Conservation (phyloP, 192 early-diverging fungal species). For the Gaertneriomyces sp. region DNA sequence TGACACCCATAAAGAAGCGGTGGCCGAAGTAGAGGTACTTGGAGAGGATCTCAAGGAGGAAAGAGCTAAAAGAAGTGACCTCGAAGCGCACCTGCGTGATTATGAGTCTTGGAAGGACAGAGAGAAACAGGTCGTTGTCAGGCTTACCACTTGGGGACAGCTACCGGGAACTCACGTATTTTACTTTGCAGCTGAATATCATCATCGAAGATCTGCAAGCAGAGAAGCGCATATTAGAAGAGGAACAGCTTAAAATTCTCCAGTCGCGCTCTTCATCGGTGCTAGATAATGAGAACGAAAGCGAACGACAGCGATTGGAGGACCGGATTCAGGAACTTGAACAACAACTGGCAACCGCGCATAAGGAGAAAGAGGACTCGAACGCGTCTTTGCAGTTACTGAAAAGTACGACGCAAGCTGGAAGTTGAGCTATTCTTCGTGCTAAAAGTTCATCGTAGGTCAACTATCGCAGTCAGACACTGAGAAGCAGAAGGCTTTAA, state of each 20-base stretch:
- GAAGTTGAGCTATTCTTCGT: too few relatives aligned
- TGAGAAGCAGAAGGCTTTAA: conserved; percentile 29
- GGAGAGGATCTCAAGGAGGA: conserved; percentile 50
- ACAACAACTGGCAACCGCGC: conserved; percentile 18
- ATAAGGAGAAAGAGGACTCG: conserved; percentile 34
- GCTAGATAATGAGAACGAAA: conserved; percentile 41
- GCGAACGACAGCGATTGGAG: conserved; percentile 37
- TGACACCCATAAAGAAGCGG: conserved; percentile 40
- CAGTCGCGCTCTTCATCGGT: conserved; percentile 36
- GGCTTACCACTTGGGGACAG: too few relatives aligned
- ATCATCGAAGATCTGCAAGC: conserved; percentile 49
- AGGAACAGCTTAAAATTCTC: conserved; percentile 43
- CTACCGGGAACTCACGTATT: too few relatives aligned
- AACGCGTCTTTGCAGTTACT: conserved; percentile 23
- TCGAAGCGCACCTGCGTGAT: conserved; percentile 34
- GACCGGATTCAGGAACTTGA: conserved; percentile 30
- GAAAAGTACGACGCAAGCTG: conserved; percentile 1
- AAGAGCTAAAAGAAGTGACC: conserved; percentile 31
- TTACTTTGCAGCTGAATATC: conserved; percentile 29
- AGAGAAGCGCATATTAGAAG: conserved; percentile 47
- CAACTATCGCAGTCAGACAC: conserved; percentile 5
- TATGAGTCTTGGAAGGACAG: conserved; percentile 17
- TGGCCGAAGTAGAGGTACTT: conserved; percentile 35
- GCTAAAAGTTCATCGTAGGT: not conserved
- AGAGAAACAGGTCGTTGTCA: conserved; percentile 19